Conservation (phyloP, 106 monocot genomes). For the Dendrobium huoshanense region DNA sequence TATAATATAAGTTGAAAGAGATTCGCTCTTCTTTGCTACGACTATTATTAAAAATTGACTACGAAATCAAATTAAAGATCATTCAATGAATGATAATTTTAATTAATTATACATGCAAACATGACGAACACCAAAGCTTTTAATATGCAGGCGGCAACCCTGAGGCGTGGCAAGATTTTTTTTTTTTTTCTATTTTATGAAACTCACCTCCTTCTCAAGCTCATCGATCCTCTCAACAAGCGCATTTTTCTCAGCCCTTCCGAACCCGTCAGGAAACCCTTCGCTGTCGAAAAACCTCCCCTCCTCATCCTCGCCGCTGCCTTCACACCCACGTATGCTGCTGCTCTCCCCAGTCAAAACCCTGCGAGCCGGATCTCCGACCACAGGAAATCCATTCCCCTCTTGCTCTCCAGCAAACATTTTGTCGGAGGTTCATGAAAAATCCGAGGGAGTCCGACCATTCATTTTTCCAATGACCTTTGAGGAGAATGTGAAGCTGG, state of each 20-base stretch:
- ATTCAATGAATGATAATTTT: no score
- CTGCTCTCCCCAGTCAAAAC: neutral
- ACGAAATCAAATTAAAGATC: no score
- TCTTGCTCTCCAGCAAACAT: neutral
- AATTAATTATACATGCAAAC: no score
- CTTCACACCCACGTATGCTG: neutral
- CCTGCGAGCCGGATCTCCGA: neutral
- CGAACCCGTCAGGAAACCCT: neutral
- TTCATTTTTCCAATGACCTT: neutral
- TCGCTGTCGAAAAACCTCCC: no score
- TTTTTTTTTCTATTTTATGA: neutral
- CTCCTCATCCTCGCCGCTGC: neutral
- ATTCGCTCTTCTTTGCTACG: no score
- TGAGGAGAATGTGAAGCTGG: neutral
- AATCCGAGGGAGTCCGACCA: neutral
- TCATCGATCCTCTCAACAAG: constrained; percentile 5
- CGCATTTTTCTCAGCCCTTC: neutral
- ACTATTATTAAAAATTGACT: no score
- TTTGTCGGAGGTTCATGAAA: neutral
- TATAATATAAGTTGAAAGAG: no score
- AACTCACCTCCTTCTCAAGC: constrained; percentile 10
- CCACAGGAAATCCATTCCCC: neutral
- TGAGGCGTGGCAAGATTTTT: no score
- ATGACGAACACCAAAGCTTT: no score
- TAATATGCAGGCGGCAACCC: no score